Base-by-base conservation (phyloP, 176 grass and related monocot genomes). In the Lolium rigidum region DNA sequence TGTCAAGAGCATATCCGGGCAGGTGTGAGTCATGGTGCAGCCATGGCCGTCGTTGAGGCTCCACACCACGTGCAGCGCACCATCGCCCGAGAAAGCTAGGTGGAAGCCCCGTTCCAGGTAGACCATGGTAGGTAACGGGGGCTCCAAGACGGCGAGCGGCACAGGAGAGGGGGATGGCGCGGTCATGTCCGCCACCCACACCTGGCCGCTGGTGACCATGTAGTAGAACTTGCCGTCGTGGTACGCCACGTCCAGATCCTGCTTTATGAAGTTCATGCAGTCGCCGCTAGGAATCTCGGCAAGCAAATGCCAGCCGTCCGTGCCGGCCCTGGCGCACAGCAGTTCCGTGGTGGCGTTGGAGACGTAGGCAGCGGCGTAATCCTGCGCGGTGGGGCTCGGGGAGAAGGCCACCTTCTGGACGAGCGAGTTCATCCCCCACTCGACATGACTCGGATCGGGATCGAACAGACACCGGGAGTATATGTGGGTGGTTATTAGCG, bases 121-220 rank as follows among this genome's bases (percentile, higher is more conserved):
- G 24, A 63, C 22, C 60, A 63, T 26, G 10, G 5, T 25, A 2
- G 0, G 31, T 35, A 35, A 58, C 12, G 55, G 69, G 20, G 80
- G 51, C 12, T 0, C 0, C 51, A 83, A 28, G 13, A 4, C 39
- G n/a, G 13, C 66, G 13, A 82, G 21, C n/a, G 60, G 66, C 66
- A 9, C n/a, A 2, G 80, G 50, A n/a, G 12, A 43, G n/a, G 35
- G 80, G n/a, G 2, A 11, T 51, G 61, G 61, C 79, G 60, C 60
- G 28, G 81, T 21, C 67, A 73, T 72, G 81, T 83, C 81, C 13
- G 59, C 67, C n/a, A 47, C 81, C 51, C 81, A 83, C n/a, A 83
- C 51, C n/a, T 43, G 1, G 13, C 21, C 35, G 37, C 9, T 2
- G 3, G n/a, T 25, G 67, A 14, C 44, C 9, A 83, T 47, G 67